phyloP scores from a whole-genome alignment of 495 filamentous ascomycete genomes.

The Emericellopsis terricola region DNA sequence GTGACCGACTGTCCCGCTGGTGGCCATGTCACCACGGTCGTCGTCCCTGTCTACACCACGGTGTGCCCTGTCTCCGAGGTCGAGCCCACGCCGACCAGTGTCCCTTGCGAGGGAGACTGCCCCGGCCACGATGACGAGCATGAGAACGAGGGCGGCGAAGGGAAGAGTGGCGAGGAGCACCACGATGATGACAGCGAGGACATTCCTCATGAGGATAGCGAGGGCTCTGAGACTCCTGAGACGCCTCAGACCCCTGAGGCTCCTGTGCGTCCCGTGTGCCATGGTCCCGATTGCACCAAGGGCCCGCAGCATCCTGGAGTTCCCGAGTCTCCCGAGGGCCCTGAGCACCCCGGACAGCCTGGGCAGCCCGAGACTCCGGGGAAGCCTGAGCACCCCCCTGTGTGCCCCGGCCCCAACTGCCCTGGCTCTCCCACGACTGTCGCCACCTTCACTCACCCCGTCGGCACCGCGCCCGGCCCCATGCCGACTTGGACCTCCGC shows the following conservation, averaged over 20 bases:
- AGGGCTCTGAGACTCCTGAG: conserved; percentile 30
- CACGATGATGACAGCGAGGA: conserved; percentile 33
- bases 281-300: conserved; percentile 4
- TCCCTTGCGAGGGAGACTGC: conserved; percentile 2
- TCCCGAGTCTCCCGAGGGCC: too few species aligned
- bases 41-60: conserved; percentile 12
- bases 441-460: neutral
- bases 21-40: conserved; percentile 4
- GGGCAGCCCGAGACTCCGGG: too few species aligned
- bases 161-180: conserved; percentile 36
- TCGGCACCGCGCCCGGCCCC: neutral
- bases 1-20: conserved; percentile 33
- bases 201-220: conserved; percentile 32
- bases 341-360: too few species aligned
- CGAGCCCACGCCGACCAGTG: too few species aligned
- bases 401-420: neutral
- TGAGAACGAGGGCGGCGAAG: conserved; percentile 18
- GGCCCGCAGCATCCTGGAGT: neutral
- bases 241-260: conserved; percentile 19
- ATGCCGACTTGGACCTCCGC: conserved; percentile 1
- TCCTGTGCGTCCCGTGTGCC: conserved; percentile 28
- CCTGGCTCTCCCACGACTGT: neutral
- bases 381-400: neutral
- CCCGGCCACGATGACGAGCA: conserved; percentile 22
- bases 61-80: conserved; percentile 10